Percentiles rank a stretch among this genome's conserved stretches.
Evolutionary conservation across 352 stramenopile genomes (phyloP).

Genomic region (Globisporangium solare): DNA sequence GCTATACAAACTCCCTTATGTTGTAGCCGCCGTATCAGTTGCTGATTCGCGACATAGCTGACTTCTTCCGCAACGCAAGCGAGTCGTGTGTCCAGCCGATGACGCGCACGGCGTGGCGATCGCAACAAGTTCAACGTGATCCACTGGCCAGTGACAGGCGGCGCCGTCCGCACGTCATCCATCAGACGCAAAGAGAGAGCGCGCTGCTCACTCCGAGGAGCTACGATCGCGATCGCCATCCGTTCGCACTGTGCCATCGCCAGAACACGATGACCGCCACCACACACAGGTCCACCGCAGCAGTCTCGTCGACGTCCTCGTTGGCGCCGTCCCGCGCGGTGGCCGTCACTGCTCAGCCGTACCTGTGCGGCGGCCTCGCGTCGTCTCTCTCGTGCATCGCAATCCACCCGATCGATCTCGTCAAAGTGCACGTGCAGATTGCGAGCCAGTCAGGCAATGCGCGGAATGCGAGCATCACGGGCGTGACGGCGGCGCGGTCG

Average conservation of each 20-base stretch:
- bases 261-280: not conserved
- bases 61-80: too few relatives aligned
- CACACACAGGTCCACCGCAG: not conserved
- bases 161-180: not conserved
- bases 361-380: slow-evolving; percentile 67
- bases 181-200: not conserved
- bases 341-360: slow-evolving; percentile 45
- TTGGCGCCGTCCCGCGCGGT: slow-evolving; percentile 17
- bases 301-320: slow-evolving; percentile 19
- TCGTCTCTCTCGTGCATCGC: slow-evolving; percentile 65
- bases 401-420: slow-evolving; percentile 89
- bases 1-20: too few relatives aligned
- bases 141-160: not conserved
- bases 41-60: not conserved
- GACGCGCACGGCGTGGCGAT: not conserved
- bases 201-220: not conserved
- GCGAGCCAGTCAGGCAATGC: slow-evolving; percentile 58
- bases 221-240: too few relatives aligned
- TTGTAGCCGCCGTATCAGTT: too few relatives aligned
- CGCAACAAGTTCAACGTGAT: not conserved
- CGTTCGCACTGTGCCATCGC: too few relatives aligned
- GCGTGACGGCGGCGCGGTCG: slow-evolving; percentile 62
- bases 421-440: slow-evolving; percentile 88
- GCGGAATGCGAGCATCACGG: slow-evolving; percentile 58
- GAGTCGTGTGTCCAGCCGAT: not conserved